Conservation (phyloP, 495 filamentous ascomycete species). For the Aspergillus sclerotiicarbonarius region DNA sequence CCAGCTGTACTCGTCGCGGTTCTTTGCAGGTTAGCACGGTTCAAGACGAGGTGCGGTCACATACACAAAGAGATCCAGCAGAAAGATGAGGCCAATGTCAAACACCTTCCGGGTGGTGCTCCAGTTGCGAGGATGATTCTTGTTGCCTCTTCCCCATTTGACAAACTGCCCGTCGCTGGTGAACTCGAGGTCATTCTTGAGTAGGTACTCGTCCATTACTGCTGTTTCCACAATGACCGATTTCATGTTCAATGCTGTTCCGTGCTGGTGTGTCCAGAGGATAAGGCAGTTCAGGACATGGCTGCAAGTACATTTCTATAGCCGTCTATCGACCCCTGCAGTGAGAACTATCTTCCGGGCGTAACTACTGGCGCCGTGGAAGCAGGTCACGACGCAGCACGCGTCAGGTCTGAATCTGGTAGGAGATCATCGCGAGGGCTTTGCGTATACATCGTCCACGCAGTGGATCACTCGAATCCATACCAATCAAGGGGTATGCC, state of each 20-base stretch:
- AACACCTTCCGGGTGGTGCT: slow-evolving; percentile 27
- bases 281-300: too few relatives aligned
- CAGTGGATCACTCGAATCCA: too few relatives aligned
- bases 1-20: slow-evolving; percentile 39
- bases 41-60: background rate
- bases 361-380: too few relatives aligned
- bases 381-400: too few relatives aligned
- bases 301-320: too few relatives aligned
- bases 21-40: slow-evolving; percentile 5
- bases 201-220: background rate
- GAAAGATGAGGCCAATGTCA: slow-evolving; percentile 30
- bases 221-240: background rate
- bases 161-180: slow-evolving; percentile 2
- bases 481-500: too few relatives aligned
- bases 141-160: slow-evolving; percentile 15
- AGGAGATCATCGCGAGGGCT: too few relatives aligned
- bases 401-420: too few relatives aligned
- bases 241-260: background rate
- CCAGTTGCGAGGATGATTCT: slow-evolving; percentile 40
- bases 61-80: slow-evolving; percentile 39
- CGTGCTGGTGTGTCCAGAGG: too few relatives aligned
- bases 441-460: too few relatives aligned
- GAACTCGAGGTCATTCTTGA: slow-evolving; percentile 2
- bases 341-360: too few relatives aligned
- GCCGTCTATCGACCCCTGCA: too few relatives aligned